Conservation (phyloP, 2,329 filamentous ascomycete species). For the Ophiosphaerella herpotricha region DNA sequence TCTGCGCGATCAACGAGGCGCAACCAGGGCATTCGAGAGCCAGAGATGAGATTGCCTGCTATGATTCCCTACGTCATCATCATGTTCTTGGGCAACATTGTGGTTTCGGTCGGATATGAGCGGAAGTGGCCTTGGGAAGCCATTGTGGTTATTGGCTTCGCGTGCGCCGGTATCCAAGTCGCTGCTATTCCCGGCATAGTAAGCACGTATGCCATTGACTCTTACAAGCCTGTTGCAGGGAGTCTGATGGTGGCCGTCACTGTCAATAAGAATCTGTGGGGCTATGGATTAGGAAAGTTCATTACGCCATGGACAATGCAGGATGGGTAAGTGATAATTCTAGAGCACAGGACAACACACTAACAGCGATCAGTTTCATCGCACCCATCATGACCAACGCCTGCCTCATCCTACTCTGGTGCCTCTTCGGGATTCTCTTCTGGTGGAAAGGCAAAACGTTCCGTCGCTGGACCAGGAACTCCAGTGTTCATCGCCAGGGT, state of each 20-base stretch:
- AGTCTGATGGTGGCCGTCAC: conserved; percentile 65
- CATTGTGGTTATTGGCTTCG: conserved; percentile 63
- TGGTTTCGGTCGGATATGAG: conserved; percentile 60
- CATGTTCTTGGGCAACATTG: conserved; percentile 62
- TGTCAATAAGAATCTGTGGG: conserved; percentile 68
- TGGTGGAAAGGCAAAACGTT: conserved; percentile 64
- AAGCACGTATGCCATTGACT: conserved; percentile 65
- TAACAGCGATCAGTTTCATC: conserved; percentile 45
- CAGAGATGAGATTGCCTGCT: conserved; percentile 62
- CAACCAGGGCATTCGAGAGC: conserved; percentile 62
- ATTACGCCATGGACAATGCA: conserved; percentile 58
- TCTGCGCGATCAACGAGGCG: conserved; percentile 56
- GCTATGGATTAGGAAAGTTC: conserved; percentile 63
- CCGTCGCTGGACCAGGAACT: conserved; percentile 60
- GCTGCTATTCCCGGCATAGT: conserved; percentile 64
- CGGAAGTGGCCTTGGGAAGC: conserved; percentile 59
- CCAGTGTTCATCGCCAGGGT: conserved; percentile 59
- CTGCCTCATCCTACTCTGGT: conserved; percentile 58
- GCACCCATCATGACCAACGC: conserved; percentile 66
- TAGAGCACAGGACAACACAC: background rate
- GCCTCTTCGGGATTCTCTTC: conserved; percentile 59
- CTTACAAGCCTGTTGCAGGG: conserved; percentile 66
- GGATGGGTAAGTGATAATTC: conserved; percentile 45
- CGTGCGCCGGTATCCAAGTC: conserved; percentile 62
- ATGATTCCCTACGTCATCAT: conserved; percentile 63